Evolutionary conservation across 768 basidiomycete species (phyloP).

Genomic region (Suillus discolor): DNA sequence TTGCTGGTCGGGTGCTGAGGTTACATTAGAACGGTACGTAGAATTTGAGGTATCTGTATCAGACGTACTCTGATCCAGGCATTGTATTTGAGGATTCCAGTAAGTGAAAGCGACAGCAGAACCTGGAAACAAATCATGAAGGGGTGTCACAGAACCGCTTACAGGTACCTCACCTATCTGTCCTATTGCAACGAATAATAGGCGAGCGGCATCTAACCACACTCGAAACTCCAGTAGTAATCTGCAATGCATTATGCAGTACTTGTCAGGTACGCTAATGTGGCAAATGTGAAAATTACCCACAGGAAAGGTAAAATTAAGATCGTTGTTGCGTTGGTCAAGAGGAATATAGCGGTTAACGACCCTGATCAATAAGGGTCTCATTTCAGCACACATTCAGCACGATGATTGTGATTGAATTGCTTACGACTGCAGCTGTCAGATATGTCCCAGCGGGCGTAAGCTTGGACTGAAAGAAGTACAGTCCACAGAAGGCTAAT

Average conservation of each 20-base stretch:
- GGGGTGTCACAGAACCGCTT: not conserved
- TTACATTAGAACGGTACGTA: not conserved
- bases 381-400: conserved; percentile 1
- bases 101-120: conserved; percentile 44
- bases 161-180: conserved; percentile 46
- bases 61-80: conserved; percentile 44
- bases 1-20: conserved; percentile 40
- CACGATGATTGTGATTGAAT: not conserved
- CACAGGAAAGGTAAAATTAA: conserved; percentile 47
- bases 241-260: conserved; percentile 26
- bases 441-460: conserved; percentile 48
- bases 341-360: conserved; percentile 47
- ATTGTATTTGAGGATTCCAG: conserved; percentile 46
- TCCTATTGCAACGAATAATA: conserved; percentile 44
- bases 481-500: conserved; percentile 52
- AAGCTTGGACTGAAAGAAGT: conserved; percentile 48
- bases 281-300: conserved; percentile 20
- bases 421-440: conserved; percentile 48
- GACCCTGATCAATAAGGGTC: conserved; percentile 35
- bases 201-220: conserved; percentile 57
- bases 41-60: not conserved
- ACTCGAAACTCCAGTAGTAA: conserved; percentile 48
- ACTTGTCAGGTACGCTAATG: conserved; percentile 4
- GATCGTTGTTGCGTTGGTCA: conserved; percentile 41
- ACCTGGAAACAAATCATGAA: conserved; percentile 30